Conservation (phyloP, 2,329 filamentous ascomycete species). For the Ophiostoma novo-ulmi region DNA sequence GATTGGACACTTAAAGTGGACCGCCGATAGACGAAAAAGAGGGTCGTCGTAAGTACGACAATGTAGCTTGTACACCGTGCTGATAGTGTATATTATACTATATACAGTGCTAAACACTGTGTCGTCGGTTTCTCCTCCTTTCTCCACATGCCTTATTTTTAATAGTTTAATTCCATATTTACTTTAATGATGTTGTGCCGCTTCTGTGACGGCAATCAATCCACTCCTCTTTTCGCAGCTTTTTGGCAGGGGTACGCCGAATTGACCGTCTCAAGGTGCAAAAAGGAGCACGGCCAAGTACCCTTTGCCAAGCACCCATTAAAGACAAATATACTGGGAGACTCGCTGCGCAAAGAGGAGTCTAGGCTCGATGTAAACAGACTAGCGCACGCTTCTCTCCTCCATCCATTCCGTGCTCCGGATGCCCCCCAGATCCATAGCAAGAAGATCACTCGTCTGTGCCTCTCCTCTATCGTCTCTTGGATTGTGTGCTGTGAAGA, state of each 20-base stretch:
- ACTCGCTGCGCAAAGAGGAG: background rate
- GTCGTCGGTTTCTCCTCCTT: background rate
- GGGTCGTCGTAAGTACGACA: background rate
- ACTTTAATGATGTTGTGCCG: conserved; percentile 7
- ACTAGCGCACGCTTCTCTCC: background rate
- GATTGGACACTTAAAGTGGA: background rate
- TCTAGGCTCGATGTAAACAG: background rate
- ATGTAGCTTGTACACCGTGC: background rate
- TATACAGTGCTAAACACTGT: background rate
- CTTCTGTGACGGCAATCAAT: background rate
- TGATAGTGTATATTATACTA: background rate
- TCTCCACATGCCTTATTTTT: background rate
- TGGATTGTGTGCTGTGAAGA: background rate
- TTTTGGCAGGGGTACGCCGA: background rate
- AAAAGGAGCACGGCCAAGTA: background rate
- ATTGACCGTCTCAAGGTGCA: background rate
- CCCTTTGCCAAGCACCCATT: background rate
- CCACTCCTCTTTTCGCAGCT: background rate
- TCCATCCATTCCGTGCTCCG: conserved; percentile 9
- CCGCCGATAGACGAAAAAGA: background rate
- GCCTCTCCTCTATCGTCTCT: background rate
- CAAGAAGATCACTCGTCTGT: background rate
- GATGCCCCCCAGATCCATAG: conserved; percentile 8
- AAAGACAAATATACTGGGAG: too few relatives aligned
- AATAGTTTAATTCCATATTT: background rate